Conservation (phyloP, 2,329 filamentous ascomycete species). For the Harringtonia lauricola region DNA sequence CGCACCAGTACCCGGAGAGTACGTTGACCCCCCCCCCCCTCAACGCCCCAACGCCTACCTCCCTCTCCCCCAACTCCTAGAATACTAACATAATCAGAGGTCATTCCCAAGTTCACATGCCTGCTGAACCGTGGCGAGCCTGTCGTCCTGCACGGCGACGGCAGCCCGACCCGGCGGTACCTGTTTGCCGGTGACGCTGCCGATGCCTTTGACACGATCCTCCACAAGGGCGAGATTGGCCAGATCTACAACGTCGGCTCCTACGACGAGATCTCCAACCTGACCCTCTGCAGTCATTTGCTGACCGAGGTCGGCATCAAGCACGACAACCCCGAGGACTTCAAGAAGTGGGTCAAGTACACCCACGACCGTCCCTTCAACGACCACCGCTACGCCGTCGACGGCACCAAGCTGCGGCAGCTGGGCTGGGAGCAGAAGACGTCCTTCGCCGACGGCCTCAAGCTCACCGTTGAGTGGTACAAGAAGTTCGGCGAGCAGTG, state of each 20-base stretch:
- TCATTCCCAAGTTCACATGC: slow-evolving; percentile 73
- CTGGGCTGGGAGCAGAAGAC: slow-evolving; percentile 63
- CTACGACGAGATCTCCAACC: slow-evolving; percentile 65
- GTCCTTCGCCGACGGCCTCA: slow-evolving; percentile 51
- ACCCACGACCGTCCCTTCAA: slow-evolving; percentile 72
- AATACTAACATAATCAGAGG: slow-evolving; percentile 41
- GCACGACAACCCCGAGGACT: slow-evolving; percentile 36
- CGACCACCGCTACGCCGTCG: slow-evolving; percentile 61
- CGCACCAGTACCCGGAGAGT: slow-evolving; percentile 79
- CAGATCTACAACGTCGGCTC: slow-evolving; percentile 79
- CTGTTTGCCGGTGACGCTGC: slow-evolving; percentile 70
- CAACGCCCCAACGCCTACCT: too few relatives aligned
- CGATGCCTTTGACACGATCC: slow-evolving; percentile 73
- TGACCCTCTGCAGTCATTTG: slow-evolving; percentile 55
- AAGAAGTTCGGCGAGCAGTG: slow-evolving; percentile 51
- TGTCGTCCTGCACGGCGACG: slow-evolving; percentile 66
- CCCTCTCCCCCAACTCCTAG: background rate
- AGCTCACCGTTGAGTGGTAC: slow-evolving; percentile 61
- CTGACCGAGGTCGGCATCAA: slow-evolving; percentile 50
- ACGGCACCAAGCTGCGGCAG: slow-evolving; percentile 54
- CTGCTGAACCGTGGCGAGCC: slow-evolving; percentile 55
- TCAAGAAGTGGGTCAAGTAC: slow-evolving; percentile 58
- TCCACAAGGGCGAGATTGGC: slow-evolving; percentile 63
- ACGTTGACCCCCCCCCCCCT: too few relatives aligned
- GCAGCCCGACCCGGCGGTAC: slow-evolving; percentile 63